Evolutionary conservation across 331 rosid genomes (phyloP).

Genomic region (Arachis monticola): DNA sequence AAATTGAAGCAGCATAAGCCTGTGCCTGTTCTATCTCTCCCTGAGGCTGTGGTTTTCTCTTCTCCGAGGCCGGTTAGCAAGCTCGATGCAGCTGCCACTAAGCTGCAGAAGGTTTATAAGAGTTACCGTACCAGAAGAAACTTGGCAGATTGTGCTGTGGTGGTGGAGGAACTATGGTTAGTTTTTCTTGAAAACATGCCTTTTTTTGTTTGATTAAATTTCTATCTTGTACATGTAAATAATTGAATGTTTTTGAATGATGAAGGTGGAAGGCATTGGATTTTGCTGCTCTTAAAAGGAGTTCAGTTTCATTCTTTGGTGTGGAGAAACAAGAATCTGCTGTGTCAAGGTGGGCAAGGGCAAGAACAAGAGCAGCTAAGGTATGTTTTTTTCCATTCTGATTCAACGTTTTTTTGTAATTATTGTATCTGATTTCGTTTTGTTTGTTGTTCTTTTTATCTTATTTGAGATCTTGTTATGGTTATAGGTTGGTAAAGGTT

Average conservation of each 20-base stretch:
- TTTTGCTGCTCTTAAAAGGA: constrained; percentile 70
- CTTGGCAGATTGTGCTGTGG: constrained; percentile 97
- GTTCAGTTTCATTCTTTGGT: constrained; percentile 79
- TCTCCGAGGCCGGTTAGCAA: constrained; percentile 78
- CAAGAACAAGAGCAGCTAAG: constrained; percentile 92
- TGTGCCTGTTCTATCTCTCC: constrained; percentile 69
- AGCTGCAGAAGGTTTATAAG: constrained; percentile 86
- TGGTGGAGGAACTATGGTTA: constrained; percentile 90
- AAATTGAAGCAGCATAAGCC: constrained; percentile 45
- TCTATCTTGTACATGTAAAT: background rate
- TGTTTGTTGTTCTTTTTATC: background rate
- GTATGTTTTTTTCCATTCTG: constrained; percentile 38
- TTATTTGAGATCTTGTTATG: constrained; percentile 21
- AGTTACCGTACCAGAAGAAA: constrained; percentile 89
- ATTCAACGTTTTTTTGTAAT: constrained; percentile 25
- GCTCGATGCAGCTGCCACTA: constrained; percentile 90
- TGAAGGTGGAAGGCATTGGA: constrained; percentile 94
- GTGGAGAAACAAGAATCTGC: constrained; percentile 79
- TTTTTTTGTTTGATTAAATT: constrained; percentile 6
- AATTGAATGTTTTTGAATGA: constrained; percentile 30
- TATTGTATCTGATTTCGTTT: background rate
- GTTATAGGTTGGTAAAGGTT: background rate
- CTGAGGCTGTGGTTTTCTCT: constrained; percentile 61
- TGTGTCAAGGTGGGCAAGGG: constrained; percentile 90
- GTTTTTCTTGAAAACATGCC: constrained; percentile 24